Conservation (phyloP, 768 basidiomycete genomes). For the Russula compacta region DNA sequence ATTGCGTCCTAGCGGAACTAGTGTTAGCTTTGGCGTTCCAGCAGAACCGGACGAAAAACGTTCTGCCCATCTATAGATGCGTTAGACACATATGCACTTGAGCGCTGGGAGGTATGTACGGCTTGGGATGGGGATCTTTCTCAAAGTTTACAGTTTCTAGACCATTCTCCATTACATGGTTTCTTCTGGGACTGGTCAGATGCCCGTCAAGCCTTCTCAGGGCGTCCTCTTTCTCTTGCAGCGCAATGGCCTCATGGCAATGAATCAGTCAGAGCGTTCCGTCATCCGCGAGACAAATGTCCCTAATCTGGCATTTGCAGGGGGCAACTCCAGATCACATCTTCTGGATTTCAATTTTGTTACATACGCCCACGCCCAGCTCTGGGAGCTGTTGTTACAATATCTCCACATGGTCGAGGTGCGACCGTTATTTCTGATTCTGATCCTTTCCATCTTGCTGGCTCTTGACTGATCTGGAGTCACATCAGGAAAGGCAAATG, state of each 20-base stretch:
- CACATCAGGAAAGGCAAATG: conserved; percentile 70
- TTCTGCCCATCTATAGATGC: conserved; percentile 43
- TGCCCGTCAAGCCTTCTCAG: conserved; percentile 65
- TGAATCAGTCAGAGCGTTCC: conserved; percentile 41
- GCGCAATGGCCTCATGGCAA: conserved; percentile 80
- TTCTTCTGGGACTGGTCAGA: conserved; percentile 75
- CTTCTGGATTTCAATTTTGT: conserved; percentile 93
- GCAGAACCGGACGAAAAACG: conserved; percentile 56
- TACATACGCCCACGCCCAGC: conserved; percentile 86
- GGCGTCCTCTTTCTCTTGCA: conserved; percentile 79
- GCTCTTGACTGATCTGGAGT: not conserved
- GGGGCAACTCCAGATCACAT: conserved; percentile 71
- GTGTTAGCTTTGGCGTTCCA: conserved; percentile 78
- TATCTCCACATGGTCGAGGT: conserved; percentile 86
- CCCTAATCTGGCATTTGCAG: conserved; percentile 32
- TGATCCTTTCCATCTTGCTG: not conserved
- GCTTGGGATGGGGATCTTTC: not conserved
- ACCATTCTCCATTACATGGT: conserved; percentile 99
- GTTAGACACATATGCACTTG: conserved; percentile 74
- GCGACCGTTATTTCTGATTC: conserved; percentile 18
- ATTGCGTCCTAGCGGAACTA: conserved; percentile 45
- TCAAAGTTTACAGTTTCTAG: conserved; percentile 32
- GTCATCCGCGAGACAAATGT: not conserved
- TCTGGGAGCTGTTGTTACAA: conserved; percentile 90
- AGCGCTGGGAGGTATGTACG: conserved; percentile 76